phyloP scores from a whole-genome alignment of 306 rosid genomes.

The Medicago arabica region DNA sequence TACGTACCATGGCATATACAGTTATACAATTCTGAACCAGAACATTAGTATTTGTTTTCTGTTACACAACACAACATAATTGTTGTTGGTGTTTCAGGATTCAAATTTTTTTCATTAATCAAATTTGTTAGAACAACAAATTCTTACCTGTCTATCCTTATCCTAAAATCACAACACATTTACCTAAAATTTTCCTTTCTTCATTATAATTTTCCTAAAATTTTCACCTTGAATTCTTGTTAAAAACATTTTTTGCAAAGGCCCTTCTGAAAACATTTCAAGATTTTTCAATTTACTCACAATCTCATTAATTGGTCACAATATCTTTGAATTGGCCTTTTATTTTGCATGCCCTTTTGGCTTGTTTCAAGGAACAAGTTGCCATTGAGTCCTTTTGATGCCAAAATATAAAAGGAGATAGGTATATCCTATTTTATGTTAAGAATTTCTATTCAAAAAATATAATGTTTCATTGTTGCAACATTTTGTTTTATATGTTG shows the following conservation, averaged over 20 bases:
- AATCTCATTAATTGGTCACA: not conserved
- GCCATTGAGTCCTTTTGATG: conserved; percentile 21
- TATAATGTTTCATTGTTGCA: conserved; percentile 3
- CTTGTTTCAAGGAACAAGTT: conserved; percentile 33
- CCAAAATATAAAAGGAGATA: not conserved
- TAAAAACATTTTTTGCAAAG: conserved; percentile 22
- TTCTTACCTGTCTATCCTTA: conserved; percentile 32
- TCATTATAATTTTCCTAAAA: conserved; percentile 25
- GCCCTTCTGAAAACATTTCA: no score
- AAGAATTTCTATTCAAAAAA: conserved; percentile 34
- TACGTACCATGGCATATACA: not conserved
- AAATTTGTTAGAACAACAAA: conserved; percentile 20
- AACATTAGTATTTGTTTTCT: not conserved
- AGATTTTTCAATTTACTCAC: conserved; percentile 23
- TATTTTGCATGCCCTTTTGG: conserved; percentile 21
- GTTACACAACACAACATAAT: no score
- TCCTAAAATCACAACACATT: conserved; percentile 22
- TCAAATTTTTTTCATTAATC: not conserved
- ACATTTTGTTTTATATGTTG: not conserved
- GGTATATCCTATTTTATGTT: conserved; percentile 36
- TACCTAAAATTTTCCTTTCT: conserved; percentile 14
- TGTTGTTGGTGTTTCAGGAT: not conserved
- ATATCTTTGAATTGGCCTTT: conserved; percentile 31
- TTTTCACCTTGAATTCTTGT: conserved; percentile 27
- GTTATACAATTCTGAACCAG: not conserved